These are phyloP conservation scores for Ceratocystis cubensis DNA, from an alignment of 2,329 filamentous ascomycete genomes.

Conservation along the genomic window DNA sequence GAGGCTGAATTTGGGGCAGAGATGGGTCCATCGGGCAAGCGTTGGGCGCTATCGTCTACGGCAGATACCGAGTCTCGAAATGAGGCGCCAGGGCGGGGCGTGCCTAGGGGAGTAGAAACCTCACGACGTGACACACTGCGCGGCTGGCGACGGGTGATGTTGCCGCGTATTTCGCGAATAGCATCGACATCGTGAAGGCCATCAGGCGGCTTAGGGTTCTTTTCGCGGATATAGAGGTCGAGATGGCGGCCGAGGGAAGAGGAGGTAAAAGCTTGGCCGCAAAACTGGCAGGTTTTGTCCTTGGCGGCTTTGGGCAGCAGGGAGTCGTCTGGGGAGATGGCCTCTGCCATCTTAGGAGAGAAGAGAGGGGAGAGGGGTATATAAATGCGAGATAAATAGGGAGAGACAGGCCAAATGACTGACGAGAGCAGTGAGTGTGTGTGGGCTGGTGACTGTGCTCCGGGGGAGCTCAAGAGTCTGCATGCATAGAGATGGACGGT, in stretches of 20 bases:
- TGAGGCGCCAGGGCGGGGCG: slow-evolving; percentile 32
- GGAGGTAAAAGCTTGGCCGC: slow-evolving; percentile 79
- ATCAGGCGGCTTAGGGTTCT: slow-evolving; percentile 78
- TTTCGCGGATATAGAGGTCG: slow-evolving; percentile 85
- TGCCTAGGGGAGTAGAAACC: slow-evolving; percentile 46
- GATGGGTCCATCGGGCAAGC: slow-evolving; percentile 23
- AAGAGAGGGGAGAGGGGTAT: slow-evolving; percentile 8
- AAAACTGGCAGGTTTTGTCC: slow-evolving; percentile 81
- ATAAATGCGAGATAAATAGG: background rate
- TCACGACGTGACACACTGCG: slow-evolving; percentile 40
- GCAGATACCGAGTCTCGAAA: slow-evolving; percentile 25
- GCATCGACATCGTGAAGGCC: slow-evolving; percentile 83
- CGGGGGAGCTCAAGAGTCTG: slow-evolving; percentile 18
- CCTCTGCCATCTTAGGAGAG: slow-evolving; percentile 28
- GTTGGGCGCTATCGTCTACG: slow-evolving; percentile 28
- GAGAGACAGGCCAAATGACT: slow-evolving; percentile 1
- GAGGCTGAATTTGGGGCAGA: slow-evolving; percentile 20
- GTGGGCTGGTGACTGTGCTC: slow-evolving; percentile 12
- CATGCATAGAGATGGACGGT: slow-evolving; percentile 17
- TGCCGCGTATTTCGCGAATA: slow-evolving; percentile 69
- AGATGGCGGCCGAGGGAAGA: slow-evolving; percentile 87
- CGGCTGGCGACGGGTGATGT: slow-evolving; percentile 76
- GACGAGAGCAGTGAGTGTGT: background rate
- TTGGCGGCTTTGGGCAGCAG: slow-evolving; percentile 42
- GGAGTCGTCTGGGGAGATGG: slow-evolving; percentile 25